phyloP scores from a whole-genome alignment of 257 asterid genomes.

The Forsythia viridissima region DNA sequence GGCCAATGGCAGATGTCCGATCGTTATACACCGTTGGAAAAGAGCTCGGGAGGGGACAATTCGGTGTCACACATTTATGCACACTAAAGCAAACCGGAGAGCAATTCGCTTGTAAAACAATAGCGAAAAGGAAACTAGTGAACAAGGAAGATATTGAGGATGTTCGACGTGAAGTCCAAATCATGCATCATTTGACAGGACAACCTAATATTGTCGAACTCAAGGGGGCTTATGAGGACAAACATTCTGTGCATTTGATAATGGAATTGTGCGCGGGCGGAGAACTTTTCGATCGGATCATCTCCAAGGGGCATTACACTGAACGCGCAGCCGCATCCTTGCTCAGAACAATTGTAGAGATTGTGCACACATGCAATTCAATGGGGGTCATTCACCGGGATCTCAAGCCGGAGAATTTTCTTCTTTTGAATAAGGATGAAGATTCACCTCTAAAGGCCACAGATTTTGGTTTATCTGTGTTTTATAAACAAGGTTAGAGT shows the following conservation, averaged over 20 bases:
- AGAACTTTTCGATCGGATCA: slow-evolving; percentile 62
- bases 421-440: slow-evolving; percentile 57
- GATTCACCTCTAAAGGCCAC: slow-evolving; percentile 66
- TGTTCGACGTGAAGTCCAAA: slow-evolving; percentile 65
- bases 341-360: slow-evolving; percentile 61
- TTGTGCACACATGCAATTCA: slow-evolving; percentile 62
- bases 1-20: slow-evolving; percentile 61
- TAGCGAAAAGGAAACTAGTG: slow-evolving; percentile 62
- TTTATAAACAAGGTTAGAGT: slow-evolving; percentile 51
- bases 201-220: slow-evolving; percentile 65
- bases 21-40: slow-evolving; percentile 54
- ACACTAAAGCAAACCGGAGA: slow-evolving; percentile 53
- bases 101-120: slow-evolving; percentile 65
- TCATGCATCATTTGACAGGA: slow-evolving; percentile 65
- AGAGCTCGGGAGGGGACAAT: slow-evolving; percentile 68
- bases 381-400: slow-evolving; percentile 75
- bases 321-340: slow-evolving; percentile 68
- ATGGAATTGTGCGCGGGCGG: slow-evolving; percentile 74
- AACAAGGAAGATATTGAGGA: slow-evolving; percentile 66
- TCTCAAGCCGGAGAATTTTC: slow-evolving; percentile 69
- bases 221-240: slow-evolving; percentile 63
- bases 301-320: slow-evolving; percentile 62
- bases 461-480: slow-evolving; percentile 69
- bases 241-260: slow-evolving; percentile 60
- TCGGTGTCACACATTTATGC: slow-evolving; percentile 60